Base-by-base conservation (phyloP, 495 filamentous ascomycete genomes). In the Penicillium egyptiacum region DNA sequence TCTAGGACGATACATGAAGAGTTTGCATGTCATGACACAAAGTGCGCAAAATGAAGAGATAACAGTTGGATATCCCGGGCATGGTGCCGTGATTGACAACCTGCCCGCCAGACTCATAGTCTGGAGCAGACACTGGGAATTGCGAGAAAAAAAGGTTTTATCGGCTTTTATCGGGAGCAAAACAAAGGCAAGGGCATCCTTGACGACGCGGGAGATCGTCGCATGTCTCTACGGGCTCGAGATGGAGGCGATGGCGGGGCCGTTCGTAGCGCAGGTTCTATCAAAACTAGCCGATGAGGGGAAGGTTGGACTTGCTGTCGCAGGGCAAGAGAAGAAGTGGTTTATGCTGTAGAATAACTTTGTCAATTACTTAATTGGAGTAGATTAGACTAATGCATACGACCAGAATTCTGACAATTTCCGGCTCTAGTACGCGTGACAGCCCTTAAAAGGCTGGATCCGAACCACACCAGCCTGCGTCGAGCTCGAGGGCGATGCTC, bases 231-330 rank as follows among this genome's bases (percentile, higher is more conserved):
- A 55, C 8, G 53, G 53, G 1, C 5, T 22, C 0, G 41, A 22
- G 20, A 75, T 79, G 4, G 51, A 63, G 14, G 45, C 58, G 8
- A 70, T 81, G 30, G 63, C 77, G 50, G 77, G 77, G 57, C 79
- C 79, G 1, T 81, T 82, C 49, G 75, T 73, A 22, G 62, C 67
- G 0, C 75, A 83, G 55, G 69, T 80, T 5, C 53, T 82, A 50
- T 46, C 71, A 20, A 83, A 82, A 63, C 59, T 83, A 52, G 72
- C 75, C 4, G 77, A 73, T 19, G 80, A 83, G 55, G 64, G 74
- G 1, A 77, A 72, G 40, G 75, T 83, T 19, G 79, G 64, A 3
- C 81, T 82, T 62, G 66, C 74, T 58, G 48, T 78, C 12, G 47
- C 63, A 35, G 62, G 60, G 2, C 70, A 74, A 5, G 58, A 68